Base-by-base conservation (phyloP, 2,329 filamentous ascomycete species). In the Aspergillus sp. region DNA sequence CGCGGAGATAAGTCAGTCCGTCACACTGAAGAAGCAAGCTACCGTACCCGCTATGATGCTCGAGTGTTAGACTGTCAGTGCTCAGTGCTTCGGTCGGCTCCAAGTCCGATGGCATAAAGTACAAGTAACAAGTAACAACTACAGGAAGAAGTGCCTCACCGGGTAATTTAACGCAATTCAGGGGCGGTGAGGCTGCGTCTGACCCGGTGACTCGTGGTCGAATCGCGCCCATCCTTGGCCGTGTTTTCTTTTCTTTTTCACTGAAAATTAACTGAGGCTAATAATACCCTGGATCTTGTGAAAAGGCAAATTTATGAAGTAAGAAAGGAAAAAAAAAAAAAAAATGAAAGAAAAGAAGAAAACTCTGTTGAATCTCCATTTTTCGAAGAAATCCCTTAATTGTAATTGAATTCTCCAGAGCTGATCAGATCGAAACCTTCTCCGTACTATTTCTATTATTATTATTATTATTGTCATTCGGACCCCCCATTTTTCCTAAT, bases 401-500 rank as follows among this genome's bases (percentile, higher is more conserved):
- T n/a, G 6, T 42, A 42, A 42, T 42, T 42, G 36, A n/a, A 42
- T n/a, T 42, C 36, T 16, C 32, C 14, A 42, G 36, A 36, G 32
- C 32, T 16, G 26, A 49, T 24, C 26, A 52, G 20, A 56, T 36
- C 49, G 22, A 11, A 31, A 46, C 45, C 22, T 18, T 12, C 14
- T 36, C 32, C 32, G 20, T 45, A 29, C 26, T 29, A 29, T 29
- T 29, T 50, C 36, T 57, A 22, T 47, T 36, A 42, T 56, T 46
- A 31, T 45, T 46, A 24, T 49, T 50, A 50, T 54, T 29, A 52
- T 36, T 57, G 29, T 47, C 47, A 42, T 56, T 46, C 51, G 50
- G 32, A 29, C 49, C 45, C 49, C 65, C 59, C 63, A 57, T 49
- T 64, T 62, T 61, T 61, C 64, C 56, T 63, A 57, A 57, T 62